A percentile compares a stretch with the other conserved stretches of the same genome.
phyloP scores from a whole-genome alignment of 441 rosid genomes.

The Flueggea neowawraea region DNA sequence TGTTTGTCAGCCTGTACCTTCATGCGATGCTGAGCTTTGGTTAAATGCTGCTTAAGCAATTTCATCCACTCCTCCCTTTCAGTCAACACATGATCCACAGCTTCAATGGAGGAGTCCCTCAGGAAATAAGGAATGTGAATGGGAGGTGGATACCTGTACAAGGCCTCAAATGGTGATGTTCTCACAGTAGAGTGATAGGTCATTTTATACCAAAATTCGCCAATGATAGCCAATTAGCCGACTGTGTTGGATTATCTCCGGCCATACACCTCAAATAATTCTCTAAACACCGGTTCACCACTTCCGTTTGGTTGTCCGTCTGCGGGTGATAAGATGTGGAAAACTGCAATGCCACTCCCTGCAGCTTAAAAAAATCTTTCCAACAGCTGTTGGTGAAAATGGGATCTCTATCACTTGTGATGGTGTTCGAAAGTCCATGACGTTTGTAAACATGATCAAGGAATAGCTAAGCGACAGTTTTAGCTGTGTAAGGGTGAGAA shows the following conservation, averaged over 20 bases:
- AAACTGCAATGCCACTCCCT: neutral
- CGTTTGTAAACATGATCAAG: neutral
- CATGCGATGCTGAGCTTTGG: too few relatives aligned
- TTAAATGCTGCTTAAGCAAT: too few relatives aligned
- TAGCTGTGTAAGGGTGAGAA: neutral
- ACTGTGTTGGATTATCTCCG: neutral
- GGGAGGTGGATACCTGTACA: too few relatives aligned
- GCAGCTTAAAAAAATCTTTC: neutral
- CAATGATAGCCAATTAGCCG: neutral
- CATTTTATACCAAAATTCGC: constrained; percentile 1
- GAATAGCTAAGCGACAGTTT: neutral
- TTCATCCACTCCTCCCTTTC: too few relatives aligned
- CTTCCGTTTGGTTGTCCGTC: too few relatives aligned
- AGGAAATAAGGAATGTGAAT: too few relatives aligned
- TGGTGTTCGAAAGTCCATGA: neutral
- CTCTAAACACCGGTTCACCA: too few relatives aligned
- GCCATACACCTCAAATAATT: neutral
- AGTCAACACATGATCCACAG: too few relatives aligned
- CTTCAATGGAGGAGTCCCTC: too few relatives aligned
- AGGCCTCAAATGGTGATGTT: too few relatives aligned
- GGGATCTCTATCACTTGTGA: neutral
- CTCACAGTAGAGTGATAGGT: neutral
- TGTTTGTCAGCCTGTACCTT: too few relatives aligned
- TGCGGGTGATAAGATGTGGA: neutral
- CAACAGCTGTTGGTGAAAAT: neutral